Evolutionary conservation across 176 grass and related monocot genomes (phyloP).

Genomic region (Aechmea fasciata): DNA sequence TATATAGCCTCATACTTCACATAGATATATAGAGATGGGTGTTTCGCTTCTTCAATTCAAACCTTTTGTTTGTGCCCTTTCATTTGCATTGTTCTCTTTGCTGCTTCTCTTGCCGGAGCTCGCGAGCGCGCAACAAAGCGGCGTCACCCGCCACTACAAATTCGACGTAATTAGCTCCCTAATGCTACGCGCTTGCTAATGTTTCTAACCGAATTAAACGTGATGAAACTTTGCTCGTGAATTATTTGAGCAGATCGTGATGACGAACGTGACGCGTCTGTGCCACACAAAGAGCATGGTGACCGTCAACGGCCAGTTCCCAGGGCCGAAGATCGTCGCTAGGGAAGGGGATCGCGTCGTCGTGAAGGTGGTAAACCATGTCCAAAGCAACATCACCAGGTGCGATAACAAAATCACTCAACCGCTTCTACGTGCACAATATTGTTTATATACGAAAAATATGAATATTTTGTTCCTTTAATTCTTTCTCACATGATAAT

Average conservation of each 20-base stretch:
- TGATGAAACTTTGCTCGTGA: no score
- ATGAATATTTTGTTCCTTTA: neutral
- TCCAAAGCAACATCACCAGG: conserved; percentile 20
- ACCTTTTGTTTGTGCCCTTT: no score
- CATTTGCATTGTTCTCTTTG: no score
- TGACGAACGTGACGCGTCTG: conserved; percentile 13
- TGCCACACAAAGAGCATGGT: conserved; percentile 20
- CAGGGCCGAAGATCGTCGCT: conserved; percentile 14
- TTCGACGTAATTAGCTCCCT: no score
- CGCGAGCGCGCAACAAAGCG: no score
- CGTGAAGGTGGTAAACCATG: conserved; percentile 20
- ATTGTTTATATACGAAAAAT: neutral
- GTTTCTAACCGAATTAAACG: no score
- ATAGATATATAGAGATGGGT: no score
- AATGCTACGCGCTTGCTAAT: no score
- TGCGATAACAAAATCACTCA: neutral
- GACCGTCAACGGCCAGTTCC: conserved; percentile 25
- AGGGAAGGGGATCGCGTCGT: conserved; percentile 17
- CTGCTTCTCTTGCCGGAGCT: no score
- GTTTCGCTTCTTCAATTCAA: no score
- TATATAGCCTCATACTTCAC: no score
- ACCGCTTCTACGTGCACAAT: neutral
- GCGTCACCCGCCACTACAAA: no score
- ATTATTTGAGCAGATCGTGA: conserved; percentile 3
- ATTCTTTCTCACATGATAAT: neutral